phyloP scores from a whole-genome alignment of 768 basidiomycete species.

The Suillus luteus region DNA sequence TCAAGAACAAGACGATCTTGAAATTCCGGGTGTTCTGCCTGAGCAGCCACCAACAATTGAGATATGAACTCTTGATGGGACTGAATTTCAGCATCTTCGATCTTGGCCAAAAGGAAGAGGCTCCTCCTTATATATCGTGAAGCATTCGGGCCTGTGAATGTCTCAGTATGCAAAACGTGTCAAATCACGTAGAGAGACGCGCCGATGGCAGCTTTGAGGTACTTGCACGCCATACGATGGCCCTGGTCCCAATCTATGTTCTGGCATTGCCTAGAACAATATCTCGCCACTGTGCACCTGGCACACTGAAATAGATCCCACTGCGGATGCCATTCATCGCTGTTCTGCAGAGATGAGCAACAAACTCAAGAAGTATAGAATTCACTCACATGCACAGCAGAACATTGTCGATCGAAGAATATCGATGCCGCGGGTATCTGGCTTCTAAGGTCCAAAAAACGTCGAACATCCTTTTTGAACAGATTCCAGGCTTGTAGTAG shows the following conservation, averaged over 20 bases:
- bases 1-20: slow-evolving; percentile 5
- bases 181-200: background rate
- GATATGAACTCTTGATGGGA: slow-evolving; percentile 6
- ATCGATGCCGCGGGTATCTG: slow-evolving; percentile 7
- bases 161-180: background rate
- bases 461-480: background rate
- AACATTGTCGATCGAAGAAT: slow-evolving; percentile 7
- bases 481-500: slow-evolving; percentile 2
- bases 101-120: slow-evolving; percentile 6
- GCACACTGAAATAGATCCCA: slow-evolving; percentile 10
- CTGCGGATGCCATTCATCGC: slow-evolving; percentile 9
- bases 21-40: slow-evolving; percentile 3
- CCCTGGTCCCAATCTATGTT: slow-evolving; percentile 4
- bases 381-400: slow-evolving; percentile 6
- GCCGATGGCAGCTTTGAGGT: slow-evolving; percentile 9
- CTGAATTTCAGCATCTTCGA: slow-evolving; percentile 5
- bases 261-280: slow-evolving; percentile 9
- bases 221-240: slow-evolving; percentile 7
- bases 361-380: background rate
- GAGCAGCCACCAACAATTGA: slow-evolving; percentile 3
- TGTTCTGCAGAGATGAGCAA: slow-evolving; percentile 4
- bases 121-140: slow-evolving; percentile 5
- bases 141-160: background rate
- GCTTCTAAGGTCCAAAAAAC: slow-evolving; percentile 5
- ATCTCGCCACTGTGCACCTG: slow-evolving; percentile 7